Base-by-base conservation (phyloP, 2,329 filamentous ascomycete species). In the Rhinocladiella similis region DNA sequence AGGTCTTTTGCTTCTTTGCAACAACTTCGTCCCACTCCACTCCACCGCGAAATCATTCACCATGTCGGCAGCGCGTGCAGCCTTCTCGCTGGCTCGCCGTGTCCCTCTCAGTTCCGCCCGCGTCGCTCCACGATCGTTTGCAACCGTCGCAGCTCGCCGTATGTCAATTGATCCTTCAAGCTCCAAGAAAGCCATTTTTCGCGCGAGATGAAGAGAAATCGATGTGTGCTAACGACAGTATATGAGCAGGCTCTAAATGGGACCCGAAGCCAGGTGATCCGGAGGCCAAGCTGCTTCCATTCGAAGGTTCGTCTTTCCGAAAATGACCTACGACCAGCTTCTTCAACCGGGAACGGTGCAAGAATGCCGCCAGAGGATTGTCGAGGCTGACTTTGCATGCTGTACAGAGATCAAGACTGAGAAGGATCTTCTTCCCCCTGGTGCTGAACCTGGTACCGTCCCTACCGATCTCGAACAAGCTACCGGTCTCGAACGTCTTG, bases 401-500 rank as follows among this genome's bases (percentile, higher is more conserved):
- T 66, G 67, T 63, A 68, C 75, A 99, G 94, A 97, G 69, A 84
- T 99, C 79, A 88, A 88, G 80, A 77, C 73, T 64, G 83, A 88
- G 66, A 82, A 85, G n/a, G 94, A 99, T 76, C 89, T 99, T 58
- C 67, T 95, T 65, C 84, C 88, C 63, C 89, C 91, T 33, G 94
- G 94, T 80, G 91, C 89, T 68, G 76, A 83, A 68, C 79, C 86
- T 64, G 93, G 94, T 72, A 89, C 88, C 73, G 81, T 99, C 66
- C 91, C 94, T 66, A 95, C 90, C 78, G 94, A 99, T 77, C 77
- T 96, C 73, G 91, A 97, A 76, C 94, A 99, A 77, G 80, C 94
- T 59, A 97, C 94, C 68, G 94, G 94, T 89, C 83, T 97, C 59
- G 94, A 99, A 83, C 92, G 94, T 85, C 85, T 99, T 68, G 94